Base-by-base conservation (phyloP, 2,329 filamentous ascomycete species). In the Epichloe gansuensis region DNA sequence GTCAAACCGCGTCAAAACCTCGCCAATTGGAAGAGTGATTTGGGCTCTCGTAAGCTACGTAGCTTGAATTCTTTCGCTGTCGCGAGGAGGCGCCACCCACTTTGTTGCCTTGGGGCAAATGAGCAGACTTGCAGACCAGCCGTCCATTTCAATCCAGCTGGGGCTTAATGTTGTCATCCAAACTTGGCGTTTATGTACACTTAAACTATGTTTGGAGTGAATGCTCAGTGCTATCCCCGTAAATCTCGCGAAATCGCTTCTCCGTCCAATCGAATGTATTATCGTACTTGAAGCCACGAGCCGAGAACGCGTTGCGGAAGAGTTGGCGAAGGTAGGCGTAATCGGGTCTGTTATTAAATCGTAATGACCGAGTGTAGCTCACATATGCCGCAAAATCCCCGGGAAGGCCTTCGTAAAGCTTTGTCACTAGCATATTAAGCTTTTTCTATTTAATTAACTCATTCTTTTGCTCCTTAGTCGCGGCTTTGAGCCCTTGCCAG, bases 301-400 rank as follows among this genome's bases (percentile, higher is more conserved):
- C 78, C 58, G 82, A 78, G 65, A 87, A 87, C 53, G 86, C 75
- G 62, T 85, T 80, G 57, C 82, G 80, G 77, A 88, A 88, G 66
- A 87, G 86, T 76, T 83, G 83, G 66, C 82, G 81, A 51, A 88
- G 80, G 70, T 87, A 86, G 9, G 79, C 82, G 72, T 88, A 88
- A 67, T 88, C 81, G 11, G 85, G 85, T 75, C 85, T 86, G 71
- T 87, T 83, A 61, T 85, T 80, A 68, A 87, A 87, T 62, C 79
- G 78, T 54, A 88, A 78, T 49, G 81, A 85, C 57, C 84, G 81
- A 53, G 82, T 85, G 75, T 88, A 88, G 75, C 85, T 85, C 60
- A 88, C 73, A 68, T 87, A 88, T 66, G 83, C 85, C 68, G 81
- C 82, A 62, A 88, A 88, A 69, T 88, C 84, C 62, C 83, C 82